A percentile compares a stretch with the other conserved stretches of the same genome.
Conservation (phyloP, 2,329 filamentous ascomycete genomes). For the Lithohypha guttulata region DNA sequence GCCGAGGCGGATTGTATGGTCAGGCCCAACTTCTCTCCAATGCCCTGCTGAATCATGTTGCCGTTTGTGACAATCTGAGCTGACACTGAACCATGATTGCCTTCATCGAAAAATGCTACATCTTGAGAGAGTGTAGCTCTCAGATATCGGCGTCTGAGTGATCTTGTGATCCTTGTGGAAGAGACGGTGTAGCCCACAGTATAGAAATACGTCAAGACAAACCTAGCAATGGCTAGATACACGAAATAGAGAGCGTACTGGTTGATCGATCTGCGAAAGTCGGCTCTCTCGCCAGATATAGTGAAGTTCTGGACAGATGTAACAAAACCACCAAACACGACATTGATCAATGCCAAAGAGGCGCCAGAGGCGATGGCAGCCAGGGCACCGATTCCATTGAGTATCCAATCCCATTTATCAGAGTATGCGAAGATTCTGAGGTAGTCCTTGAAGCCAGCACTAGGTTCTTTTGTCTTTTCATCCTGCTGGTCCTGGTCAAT, state of each 20-base stretch:
- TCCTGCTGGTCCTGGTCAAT: background rate
- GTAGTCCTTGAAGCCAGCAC: conserved; percentile 6
- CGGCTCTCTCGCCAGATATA: conserved; percentile 11
- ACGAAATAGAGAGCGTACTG: conserved; percentile 27
- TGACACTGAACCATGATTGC: conserved; percentile 23
- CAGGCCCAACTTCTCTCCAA: conserved; percentile 21
- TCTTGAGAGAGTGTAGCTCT: conserved; percentile 25
- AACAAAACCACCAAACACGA: conserved; percentile 28
- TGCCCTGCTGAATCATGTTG: conserved; percentile 21
- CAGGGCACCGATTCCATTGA: conserved; percentile 15
- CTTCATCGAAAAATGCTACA: conserved; percentile 24
- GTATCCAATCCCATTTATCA: conserved; percentile 18
- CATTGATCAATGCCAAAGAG: conserved; percentile 28
- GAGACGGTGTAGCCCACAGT: conserved; percentile 22
- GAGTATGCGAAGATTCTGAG: conserved; percentile 18
- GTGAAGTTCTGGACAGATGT: conserved; percentile 23
- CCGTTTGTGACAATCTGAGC: conserved; percentile 26
- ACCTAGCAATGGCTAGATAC: conserved; percentile 28
- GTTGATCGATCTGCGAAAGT: conserved; percentile 17
- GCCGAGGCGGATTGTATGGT: conserved; percentile 17
- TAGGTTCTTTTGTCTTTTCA: background rate
- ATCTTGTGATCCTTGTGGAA: conserved; percentile 21
- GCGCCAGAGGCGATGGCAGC: conserved; percentile 22
- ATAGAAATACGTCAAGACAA: conserved; percentile 27
- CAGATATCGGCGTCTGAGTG: conserved; percentile 21